Conservation (phyloP, 2,329 filamentous ascomycete species). For the Paecilomyces variotii region DNA sequence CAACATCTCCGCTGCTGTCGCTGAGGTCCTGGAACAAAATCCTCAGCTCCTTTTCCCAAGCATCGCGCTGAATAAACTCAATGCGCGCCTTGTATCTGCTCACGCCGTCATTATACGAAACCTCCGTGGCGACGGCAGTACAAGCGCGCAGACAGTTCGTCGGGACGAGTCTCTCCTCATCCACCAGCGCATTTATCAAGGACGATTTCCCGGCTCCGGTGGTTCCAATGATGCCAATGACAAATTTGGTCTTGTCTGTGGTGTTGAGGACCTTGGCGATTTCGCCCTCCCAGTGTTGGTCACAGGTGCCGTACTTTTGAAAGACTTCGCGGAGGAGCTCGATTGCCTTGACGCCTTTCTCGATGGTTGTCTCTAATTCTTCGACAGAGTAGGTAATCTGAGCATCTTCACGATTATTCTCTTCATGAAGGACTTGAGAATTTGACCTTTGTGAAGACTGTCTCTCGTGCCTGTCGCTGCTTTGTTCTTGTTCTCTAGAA, state of each 20-base stretch:
- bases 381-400: neutral
- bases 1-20: neutral
- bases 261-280: neutral
- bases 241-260: neutral
- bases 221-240: slow-evolving; percentile 53
- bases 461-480: neutral
- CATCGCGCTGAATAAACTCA: slow-evolving; percentile 43
- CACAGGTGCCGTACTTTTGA: neutral
- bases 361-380: neutral
- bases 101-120: slow-evolving; percentile 34
- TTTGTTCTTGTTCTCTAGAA: neutral
- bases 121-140: neutral
- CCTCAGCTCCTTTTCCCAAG: neutral
- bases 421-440: neutral
- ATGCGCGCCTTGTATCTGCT: slow-evolving; percentile 48
- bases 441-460: neutral
- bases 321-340: neutral
- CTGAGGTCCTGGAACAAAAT: neutral
- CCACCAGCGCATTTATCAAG: neutral
- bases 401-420: neutral
- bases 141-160: neutral
- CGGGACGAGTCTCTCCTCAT: neutral
- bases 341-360: neutral
- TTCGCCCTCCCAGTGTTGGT: neutral
- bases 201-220: neutral